Base-by-base conservation (phyloP, 2,329 filamentous ascomycete species). In the Sporothrix pallida region DNA sequence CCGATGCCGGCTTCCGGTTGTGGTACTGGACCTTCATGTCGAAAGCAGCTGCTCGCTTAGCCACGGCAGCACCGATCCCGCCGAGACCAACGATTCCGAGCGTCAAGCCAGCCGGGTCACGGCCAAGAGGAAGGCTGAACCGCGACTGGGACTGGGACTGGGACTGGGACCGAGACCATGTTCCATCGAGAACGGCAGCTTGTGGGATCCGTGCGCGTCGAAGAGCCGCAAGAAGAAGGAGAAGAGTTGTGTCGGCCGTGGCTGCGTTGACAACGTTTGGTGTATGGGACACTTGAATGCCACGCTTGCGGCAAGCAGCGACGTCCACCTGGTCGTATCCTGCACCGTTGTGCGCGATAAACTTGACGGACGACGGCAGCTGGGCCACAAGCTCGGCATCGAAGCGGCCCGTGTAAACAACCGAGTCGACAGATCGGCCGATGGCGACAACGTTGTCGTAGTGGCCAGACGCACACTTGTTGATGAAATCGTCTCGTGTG, bases 321-420 rank as follows among this genome's bases (percentile, higher is more conserved):
- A 92, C 84, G 77, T 92, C 89, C 74, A 93, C 84, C 80, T 93
- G 89, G 78, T 93, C 92, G 80, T 93, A 94, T 17, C 92, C 91
- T 7, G 74, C 74, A 20, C 74, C 74, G 60, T 73, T 75, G 67
- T 75, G 73, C 42, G 31, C 69, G 9, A 75, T 54, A 10, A 72
- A 73, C 74, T 82, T 83, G 74, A 84, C 76, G 1, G 72, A 74
- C 26, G 72, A 3, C 9, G 72, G 72, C n/a, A 74, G 62, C 2
- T 20, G 60, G 23, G 26, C 8, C 8, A 72, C 52, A 0, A 74
- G 72, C 52, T 71, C 72, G 3, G 37, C 50, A 17, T 72, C 69
- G 44, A 74, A 71, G 12, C 42, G 60, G 44, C 69, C 72, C 4
- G 69, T 74, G 10, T 50, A n/a, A 1, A 50, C 31, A 4, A 56